These are phyloP conservation scores for Sordaria brevicollis DNA, from an alignment of 495 filamentous ascomycete genomes.

Conservation along the genomic window DNA sequence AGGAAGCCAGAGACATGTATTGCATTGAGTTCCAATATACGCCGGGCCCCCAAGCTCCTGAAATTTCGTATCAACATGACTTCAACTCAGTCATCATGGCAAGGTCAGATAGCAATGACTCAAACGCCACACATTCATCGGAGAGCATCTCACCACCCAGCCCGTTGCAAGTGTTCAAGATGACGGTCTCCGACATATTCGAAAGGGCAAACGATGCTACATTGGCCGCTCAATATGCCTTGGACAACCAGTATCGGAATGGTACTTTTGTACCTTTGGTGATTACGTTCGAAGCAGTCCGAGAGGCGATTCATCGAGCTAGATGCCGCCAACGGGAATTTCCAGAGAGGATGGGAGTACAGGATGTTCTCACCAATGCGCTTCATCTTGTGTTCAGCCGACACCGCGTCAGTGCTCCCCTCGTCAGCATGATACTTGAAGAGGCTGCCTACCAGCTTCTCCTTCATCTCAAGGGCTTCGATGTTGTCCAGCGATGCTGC, in stretches of 20 bases:
- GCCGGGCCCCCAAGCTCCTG: background rate
- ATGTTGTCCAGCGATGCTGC: conserved; percentile 3
- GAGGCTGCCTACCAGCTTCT: conserved; percentile 16
- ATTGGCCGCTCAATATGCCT: background rate
- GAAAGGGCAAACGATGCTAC: conserved; percentile 2
- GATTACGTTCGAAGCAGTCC: background rate
- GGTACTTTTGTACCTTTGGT: background rate
- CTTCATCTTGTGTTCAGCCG: background rate
- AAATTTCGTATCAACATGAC: background rate
- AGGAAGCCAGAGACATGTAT: background rate
- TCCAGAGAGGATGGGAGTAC: conserved; percentile 3
- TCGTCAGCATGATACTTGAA: background rate
- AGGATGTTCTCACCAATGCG: conserved; percentile 1
- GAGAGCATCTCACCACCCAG: background rate
- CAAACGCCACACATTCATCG: background rate
- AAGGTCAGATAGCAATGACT: background rate
- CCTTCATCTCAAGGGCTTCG: conserved; percentile 1
- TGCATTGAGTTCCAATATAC: background rate
- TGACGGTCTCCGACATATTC: background rate
- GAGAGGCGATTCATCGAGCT: background rate
- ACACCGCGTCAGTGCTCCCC: background rate
- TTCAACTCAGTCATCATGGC: background rate
- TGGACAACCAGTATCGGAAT: background rate
- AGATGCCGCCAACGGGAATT: background rate
- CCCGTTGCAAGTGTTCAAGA: background rate